Base-by-base conservation (phyloP, 2,329 filamentous ascomycete species). In the Ophiobolus disseminans region DNA sequence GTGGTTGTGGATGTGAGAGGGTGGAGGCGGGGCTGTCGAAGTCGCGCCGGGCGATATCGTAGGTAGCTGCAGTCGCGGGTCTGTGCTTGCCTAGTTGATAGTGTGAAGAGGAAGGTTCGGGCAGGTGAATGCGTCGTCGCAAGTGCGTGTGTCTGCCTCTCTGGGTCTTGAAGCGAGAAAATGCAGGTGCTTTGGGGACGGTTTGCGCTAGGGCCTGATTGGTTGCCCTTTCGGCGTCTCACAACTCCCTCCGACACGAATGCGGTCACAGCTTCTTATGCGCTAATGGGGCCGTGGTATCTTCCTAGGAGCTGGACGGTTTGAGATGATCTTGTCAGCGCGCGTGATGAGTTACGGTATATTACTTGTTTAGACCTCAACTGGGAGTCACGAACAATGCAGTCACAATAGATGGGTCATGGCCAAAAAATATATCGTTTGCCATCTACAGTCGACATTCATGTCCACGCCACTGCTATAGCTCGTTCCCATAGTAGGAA, bases 21-120 rank as follows among this genome's bases (percentile, higher is more conserved):
- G 51, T 50, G 48, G 54, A 48, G 53, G 52, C 46, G 49, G 54
- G 53, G 53, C 49, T 50, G 48, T 66, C 50, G 62, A 57, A 58
- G 49, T 69, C 69, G 70, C 70, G 57, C 69, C 68, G 48, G 68
- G 70, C 69, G 67, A 62, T 56, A 26, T 41, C 48, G 58, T 40
- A 50, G 55, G 48, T 44, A 48, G 39, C 39, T 37, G 56, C 45
- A 62, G 64, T 66, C 61, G 64, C 62, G 55, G 46, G 41, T 23
- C 38, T 41, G 32, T 37, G 45, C 10, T 46, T 58, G 55, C 37
- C 49, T 57, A 11, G 53, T 17, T 44, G 46, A 40, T 35, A 37
- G 48, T 44, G 37, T 38, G 45, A 19, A 23, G 31, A 21, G 55
- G 53, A 56, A 59, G 54, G 45, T 43, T 48, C 48, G 53, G 46